Conservation (phyloP, 78 protist genomes). For the Diacronema lutheri region DNA sequence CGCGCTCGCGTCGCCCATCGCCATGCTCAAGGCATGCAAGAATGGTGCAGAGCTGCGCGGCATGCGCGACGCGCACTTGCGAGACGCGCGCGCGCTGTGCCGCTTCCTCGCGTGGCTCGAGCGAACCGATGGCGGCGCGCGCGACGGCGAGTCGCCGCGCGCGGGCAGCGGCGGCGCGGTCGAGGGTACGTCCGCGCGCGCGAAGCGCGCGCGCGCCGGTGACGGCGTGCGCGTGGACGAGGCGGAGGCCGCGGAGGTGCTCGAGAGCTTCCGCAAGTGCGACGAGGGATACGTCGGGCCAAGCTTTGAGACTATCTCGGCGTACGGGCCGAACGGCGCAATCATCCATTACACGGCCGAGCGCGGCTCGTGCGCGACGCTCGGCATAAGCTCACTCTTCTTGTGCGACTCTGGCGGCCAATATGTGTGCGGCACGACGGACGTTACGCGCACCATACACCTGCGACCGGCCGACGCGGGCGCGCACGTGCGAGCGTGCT, state of each 20-base stretch:
- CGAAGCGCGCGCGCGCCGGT: too few relatives aligned
- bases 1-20: conserved; percentile 41
- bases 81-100: conserved; percentile 58
- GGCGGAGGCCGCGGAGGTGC: not conserved
- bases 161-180: too few relatives aligned
- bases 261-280: not conserved
- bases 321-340: conserved; percentile 78
- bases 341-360: conserved; percentile 78
- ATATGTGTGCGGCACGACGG: conserved; percentile 92
- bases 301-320: conserved; percentile 71
- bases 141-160: too few relatives aligned
- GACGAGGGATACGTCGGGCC: conserved; percentile 2
- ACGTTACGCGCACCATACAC: conserved; percentile 90
- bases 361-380: conserved; percentile 5
- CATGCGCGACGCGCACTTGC: conserved; percentile 28
- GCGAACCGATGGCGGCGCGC: not conserved
- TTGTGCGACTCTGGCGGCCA: conserved; percentile 89
- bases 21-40: conserved; percentile 69
- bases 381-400: conserved; percentile 12
- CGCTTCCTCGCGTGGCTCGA: conserved; percentile 48
- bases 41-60: conserved; percentile 78
- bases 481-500: conserved; percentile 58
- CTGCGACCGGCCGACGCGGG: conserved; percentile 64
- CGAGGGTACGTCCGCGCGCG: too few relatives aligned
- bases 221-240: conserved; percentile 26